phyloP scores from a whole-genome alignment of 305 asterid genomes.

The Euphrasia arctica region DNA sequence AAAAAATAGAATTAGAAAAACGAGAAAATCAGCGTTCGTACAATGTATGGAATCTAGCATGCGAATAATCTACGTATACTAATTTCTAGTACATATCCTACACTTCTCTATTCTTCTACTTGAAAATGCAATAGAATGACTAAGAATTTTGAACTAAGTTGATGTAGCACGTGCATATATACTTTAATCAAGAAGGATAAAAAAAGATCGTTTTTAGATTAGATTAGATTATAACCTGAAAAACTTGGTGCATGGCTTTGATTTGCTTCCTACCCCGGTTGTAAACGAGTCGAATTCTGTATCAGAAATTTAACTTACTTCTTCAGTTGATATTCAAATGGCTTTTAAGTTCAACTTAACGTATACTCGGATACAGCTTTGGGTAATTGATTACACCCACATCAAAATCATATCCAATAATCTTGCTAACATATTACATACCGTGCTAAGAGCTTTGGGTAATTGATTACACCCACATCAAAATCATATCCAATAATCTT shows the following conservation, averaged over 20 bases:
- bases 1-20: conserved; percentile 11
- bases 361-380: conserved; percentile 12
- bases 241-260: conserved; percentile 97
- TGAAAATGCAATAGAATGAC: neutral
- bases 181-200: conserved; percentile 6
- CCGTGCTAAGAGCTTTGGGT: conserved; percentile 1
- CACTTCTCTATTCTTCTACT: too few relatives aligned
- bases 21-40: conserved; percentile 14
- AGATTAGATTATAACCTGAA: conserved; percentile 83
- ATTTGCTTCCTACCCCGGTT: conserved; percentile 91
- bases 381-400: conserved; percentile 17
- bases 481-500: conserved; percentile 11
- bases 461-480: conserved; percentile 17
- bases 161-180: neutral
- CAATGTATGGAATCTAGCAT: neutral
- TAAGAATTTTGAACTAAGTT: conserved; percentile 5
- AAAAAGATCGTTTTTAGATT: conserved; percentile 32
- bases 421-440: neutral
- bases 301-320: conserved; percentile 54
- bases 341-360: conserved; percentile 26
- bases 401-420: neutral
- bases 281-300: conserved; percentile 79
- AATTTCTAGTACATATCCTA: too few relatives aligned
- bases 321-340: conserved; percentile 31
- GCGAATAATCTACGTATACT: neutral